Evolutionary conservation across 345 rosid genomes (phyloP), one percentile per base, ranked within the genome.

Genomic region (Durio zibethinus): DNA sequence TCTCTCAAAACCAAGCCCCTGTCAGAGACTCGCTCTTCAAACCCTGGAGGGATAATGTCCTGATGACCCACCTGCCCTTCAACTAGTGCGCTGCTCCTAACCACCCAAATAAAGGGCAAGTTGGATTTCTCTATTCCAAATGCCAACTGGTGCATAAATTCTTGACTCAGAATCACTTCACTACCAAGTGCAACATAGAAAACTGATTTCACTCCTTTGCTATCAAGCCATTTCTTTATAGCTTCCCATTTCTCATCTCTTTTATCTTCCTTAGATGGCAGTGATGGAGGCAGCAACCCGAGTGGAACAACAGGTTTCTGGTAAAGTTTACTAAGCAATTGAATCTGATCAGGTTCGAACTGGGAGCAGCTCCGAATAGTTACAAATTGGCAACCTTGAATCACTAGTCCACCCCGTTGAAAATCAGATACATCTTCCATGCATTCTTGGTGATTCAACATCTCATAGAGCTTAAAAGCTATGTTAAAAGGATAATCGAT

Each of bases 261-360:
- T 4, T 52, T 45, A 10, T 77, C 74, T 1, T 66, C 70, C 16
- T 56, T 66, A 4, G n/a, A 12, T 7, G 57, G 31, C 31, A 61
- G 27, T 31, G 77, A 60, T 18, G 88, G 90, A 10, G 89, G 90
- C 36, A 90, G 72, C 60, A 86, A 82, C 12, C 91, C 93, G 20
- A 85, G 18, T 0, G 92, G 84, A n/a, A 89, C 45, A 2, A 86
- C 67, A 16, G 86, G 87, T 56, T 86, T 89, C 27, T 42, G 53
- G 64, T 77, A 81, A 63, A 87, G 57, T 25, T 86, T 78, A 2
- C 1, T 29, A 10, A 84, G 77, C 42, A 89, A 84, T 52, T 75
- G 53, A 75, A 88, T 81, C 88, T 85, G 81, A n/a, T 88, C 89
- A 45, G 88, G 84, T 82, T 89, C 89, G 31, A 88, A 73, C 38